phyloP scores from a whole-genome alignment of 2,329 filamentous ascomycete genomes.

The Pezicula radicicola region DNA sequence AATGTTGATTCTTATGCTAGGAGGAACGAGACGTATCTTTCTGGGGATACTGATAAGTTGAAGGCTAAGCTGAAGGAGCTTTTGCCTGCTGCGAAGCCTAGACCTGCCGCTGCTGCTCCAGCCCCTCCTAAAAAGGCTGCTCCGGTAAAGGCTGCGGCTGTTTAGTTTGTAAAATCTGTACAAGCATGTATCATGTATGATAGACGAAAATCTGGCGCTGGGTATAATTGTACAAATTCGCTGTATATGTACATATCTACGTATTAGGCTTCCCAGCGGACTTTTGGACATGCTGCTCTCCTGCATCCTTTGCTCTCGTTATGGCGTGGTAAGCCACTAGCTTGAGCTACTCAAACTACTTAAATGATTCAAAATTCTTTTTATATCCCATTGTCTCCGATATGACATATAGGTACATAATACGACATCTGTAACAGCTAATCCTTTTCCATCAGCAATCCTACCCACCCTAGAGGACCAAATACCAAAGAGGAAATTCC shows the following conservation, averaged over 20 bases:
- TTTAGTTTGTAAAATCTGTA: neutral
- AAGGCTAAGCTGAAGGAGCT: slow-evolving; percentile 24
- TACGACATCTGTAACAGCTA: too few species aligned
- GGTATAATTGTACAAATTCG: slow-evolving; percentile 17
- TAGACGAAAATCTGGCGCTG: slow-evolving; percentile 5
- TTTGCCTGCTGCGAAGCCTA: slow-evolving; percentile 13
- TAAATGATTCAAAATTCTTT: too few species aligned
- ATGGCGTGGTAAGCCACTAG: too few species aligned
- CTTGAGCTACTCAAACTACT: too few species aligned
- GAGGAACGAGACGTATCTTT: slow-evolving; percentile 29
- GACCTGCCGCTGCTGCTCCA: neutral
- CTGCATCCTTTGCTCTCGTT: too few species aligned
- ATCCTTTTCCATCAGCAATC: too few species aligned
- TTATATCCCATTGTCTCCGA: neutral
- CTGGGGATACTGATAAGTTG: slow-evolving; percentile 21
- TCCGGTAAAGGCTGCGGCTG: neutral
- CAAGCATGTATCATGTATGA: slow-evolving; percentile 4
- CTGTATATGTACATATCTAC: neutral
- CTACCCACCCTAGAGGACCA: neutral
- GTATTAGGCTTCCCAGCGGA: neutral
- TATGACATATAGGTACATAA: neutral
- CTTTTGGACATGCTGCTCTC: too few species aligned
- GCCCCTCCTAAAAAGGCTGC: neutral
- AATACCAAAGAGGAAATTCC: neutral
- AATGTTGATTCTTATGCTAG: slow-evolving; percentile 18